Evolutionary conservation across 2,329 filamentous ascomycete genomes (phyloP), one percentile per base, ranked within the genome.

Genomic region (Tolypocladium ophioglossoides): DNA sequence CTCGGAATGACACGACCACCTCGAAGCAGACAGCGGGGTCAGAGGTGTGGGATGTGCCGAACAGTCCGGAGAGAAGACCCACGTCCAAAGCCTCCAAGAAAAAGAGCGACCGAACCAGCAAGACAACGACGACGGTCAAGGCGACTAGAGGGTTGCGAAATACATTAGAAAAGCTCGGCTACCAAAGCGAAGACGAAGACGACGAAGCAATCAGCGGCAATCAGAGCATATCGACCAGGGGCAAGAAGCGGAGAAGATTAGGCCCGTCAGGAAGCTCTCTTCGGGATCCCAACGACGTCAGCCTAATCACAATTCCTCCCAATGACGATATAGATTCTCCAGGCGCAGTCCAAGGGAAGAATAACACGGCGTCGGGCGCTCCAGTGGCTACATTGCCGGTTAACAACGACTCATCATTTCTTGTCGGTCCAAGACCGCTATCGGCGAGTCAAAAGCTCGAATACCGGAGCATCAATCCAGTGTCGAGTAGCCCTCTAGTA

Each of bases 1-100:
- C 24, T 46, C 7, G 14, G 16, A 30, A 46, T 2, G 16, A 30
- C 18, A 32, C 27, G 10, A 20, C 27, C 10, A n/a, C 11, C 18
- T 32, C 27, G 18, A 47, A 20, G 27, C 44, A 47, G 44, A 32
- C 27, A 2, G 24, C 11, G 44, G 18, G 2, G 7, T 6, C 9
- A 2, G 27, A 59, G 52, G 61, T 64, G 9, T 78, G 74, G 70
- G 74, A 75, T 39, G 68, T 78, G 4, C 74, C 74, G 0, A 73
- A 70, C 57, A 77, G 74, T 47, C 69, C 73, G 7, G 69, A 68
- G 30, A 57, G 30, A 10, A 51, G 54, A 50, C 30, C 41, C 30
- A 46, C 18, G 14, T 37, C 27, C 3, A 16, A 35, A 27, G 18
- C 27, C 16, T 32, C 47, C 7, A 48, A 51, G 46, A 46, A 40